Evolutionary conservation across 2,329 filamentous ascomycete genomes (phyloP).

Genomic region (Trichoderma sp.): DNA sequence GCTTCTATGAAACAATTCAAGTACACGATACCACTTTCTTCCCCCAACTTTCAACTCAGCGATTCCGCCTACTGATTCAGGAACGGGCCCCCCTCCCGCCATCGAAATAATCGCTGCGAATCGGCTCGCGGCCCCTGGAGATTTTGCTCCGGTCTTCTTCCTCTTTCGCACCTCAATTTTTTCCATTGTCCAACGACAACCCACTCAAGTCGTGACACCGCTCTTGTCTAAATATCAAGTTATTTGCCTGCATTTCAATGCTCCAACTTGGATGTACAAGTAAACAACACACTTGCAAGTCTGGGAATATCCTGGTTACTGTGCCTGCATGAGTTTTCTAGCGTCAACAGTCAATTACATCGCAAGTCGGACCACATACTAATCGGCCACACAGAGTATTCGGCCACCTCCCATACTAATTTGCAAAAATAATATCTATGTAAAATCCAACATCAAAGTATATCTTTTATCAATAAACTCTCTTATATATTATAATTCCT

Average conservation of each 20-base stretch:
- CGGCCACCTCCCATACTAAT: no score
- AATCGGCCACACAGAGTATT: no score
- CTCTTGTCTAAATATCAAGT: not conserved
- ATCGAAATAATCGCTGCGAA: slow-evolving; percentile 22
- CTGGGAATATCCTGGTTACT: not conserved
- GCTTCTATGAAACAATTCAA: not conserved
- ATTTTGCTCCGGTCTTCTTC: slow-evolving; percentile 20
- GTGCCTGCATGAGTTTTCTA: not conserved
- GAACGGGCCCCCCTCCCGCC: slow-evolving; percentile 12
- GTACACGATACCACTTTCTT: not conserved
- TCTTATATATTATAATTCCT: no score
- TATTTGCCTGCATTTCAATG: not conserved
- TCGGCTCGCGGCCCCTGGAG: slow-evolving; percentile 16
- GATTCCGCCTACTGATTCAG: slow-evolving; percentile 1
- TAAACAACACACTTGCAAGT: not conserved
- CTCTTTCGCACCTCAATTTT: not conserved
- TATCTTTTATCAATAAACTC: no score
- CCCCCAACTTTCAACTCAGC: not conserved
- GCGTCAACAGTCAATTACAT: not conserved
- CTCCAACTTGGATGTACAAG: not conserved
- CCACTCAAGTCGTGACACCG: slow-evolving; percentile 1
- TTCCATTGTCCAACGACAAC: not conserved
- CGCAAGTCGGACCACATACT: no score
- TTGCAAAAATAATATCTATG: no score
- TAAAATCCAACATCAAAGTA: no score